Percentiles rank a stretch among this genome's conserved stretches.
These are phyloP conservation scores for Gaeumannomyces tritici DNA, from an alignment of 2,329 filamentous ascomycete genomes.

Conservation along the genomic window DNA sequence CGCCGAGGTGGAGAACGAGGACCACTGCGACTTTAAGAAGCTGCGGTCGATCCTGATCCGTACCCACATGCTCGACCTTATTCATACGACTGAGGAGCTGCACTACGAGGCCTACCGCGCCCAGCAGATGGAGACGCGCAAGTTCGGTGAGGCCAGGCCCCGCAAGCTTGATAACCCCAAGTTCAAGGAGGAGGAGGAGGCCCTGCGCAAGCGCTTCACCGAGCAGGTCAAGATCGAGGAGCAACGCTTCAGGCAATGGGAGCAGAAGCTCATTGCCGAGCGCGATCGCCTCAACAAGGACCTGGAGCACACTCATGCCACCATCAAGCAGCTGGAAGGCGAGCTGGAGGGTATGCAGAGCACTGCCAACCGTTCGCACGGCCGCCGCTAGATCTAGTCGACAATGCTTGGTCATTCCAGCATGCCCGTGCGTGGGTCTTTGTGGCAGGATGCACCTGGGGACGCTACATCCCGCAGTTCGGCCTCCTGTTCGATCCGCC, in stretches of 20 bases:
- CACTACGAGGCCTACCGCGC: slow-evolving; percentile 99
- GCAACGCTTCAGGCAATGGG: slow-evolving; percentile 98
- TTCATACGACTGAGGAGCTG: slow-evolving; percentile 97
- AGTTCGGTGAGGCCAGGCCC: slow-evolving; percentile 95
- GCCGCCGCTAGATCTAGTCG: slow-evolving; percentile 59
- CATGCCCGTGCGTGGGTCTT: background rate
- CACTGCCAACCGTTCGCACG: slow-evolving; percentile 80
- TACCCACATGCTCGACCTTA: slow-evolving; percentile 98
- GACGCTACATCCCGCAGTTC: background rate
- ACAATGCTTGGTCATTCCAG: background rate
- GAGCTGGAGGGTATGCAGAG: slow-evolving; percentile 94
- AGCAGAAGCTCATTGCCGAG: slow-evolving; percentile 99
- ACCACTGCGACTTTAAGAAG: slow-evolving; percentile 99
- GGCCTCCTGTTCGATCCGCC: background rate
- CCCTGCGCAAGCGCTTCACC: slow-evolving; percentile 95
- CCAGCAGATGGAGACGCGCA: slow-evolving; percentile 99
- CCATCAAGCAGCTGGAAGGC: slow-evolving; percentile 81
- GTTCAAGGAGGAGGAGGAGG: slow-evolving; percentile 99
- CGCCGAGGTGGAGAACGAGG: slow-evolving; percentile 98
- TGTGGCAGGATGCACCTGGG: background rate
- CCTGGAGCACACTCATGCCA: slow-evolving; percentile 92
- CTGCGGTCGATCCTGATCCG: slow-evolving; percentile 96
- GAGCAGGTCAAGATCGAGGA: slow-evolving; percentile 99
- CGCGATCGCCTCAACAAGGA: slow-evolving; percentile 99
- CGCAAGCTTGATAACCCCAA: slow-evolving; percentile 99